Evolutionary conservation across 805 yeast species (phyloP), one percentile per base, ranked within the genome.

Genomic region (Saturnispora halmiae): DNA sequence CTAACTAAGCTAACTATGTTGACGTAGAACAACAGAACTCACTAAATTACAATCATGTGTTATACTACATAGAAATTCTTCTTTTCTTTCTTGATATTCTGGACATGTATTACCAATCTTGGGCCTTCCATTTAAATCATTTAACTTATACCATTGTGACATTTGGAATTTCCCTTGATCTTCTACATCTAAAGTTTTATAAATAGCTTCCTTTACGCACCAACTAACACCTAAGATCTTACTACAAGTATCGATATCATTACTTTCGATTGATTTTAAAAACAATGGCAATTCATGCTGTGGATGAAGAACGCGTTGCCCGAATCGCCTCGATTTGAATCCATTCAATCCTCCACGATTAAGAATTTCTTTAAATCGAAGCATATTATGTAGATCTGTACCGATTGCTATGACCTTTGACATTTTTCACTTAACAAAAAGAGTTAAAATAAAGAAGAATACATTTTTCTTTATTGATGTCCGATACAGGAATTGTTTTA

Each of bases 191-290:
- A 83, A 55, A 0, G 79, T 66, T 55, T 83, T 83, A 55, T 64
- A 83, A 7, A 81, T 52, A 1, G 92, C 88, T 51, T 83, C 94
- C 48, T 83, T 83, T 7, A 73, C 62, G 8, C 86, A 79, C 94
- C 94, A 83, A 15, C 72, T 49, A 2, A 76, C 74, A 1, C 84
- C 72, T 15, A 82, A 55, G 3, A 64, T 52, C 27, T 54, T 53
- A 7, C 63, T 55, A 31, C 64, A 54, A 7, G 51, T 46, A 1
- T 49, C 53, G 1, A 51, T 10, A n/a, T 63, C 54, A 6, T 52
- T 41, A 6, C 43, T 22, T 3, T 35, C 15, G 4, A 30, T 7
- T 9, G 36, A 37, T 18, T 46, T 24, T 4, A 46, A 37, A 39
- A 70, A 69, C 4, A 40, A 43, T 2, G 69, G 69, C 60, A 53